phyloP scores from a whole-genome alignment of 148 eudicot genomes.

The Euryodendron excelsum region DNA sequence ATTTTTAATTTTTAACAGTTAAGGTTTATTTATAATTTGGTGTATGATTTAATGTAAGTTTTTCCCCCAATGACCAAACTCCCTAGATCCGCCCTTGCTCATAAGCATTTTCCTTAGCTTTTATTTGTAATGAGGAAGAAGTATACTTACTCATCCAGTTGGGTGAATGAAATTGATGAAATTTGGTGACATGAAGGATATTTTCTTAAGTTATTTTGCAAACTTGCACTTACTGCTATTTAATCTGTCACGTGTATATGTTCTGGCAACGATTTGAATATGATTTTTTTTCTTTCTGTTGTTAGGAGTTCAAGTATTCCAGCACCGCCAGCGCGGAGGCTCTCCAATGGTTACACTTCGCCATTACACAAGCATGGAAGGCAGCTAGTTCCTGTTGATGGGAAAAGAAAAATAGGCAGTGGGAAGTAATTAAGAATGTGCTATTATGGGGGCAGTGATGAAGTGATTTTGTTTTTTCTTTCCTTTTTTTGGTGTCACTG shows the following conservation, averaged over 20 bases:
- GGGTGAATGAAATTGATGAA: not conserved
- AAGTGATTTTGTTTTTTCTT: conserved; percentile 4
- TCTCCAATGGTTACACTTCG: conserved; percentile 41
- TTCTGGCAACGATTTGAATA: not conserved
- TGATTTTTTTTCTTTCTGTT: not conserved
- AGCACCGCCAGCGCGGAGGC: conserved; percentile 46
- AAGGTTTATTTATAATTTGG: no score
- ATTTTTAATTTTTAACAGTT: no score
- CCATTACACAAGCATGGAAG: conserved; percentile 41
- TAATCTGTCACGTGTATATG: not conserved
- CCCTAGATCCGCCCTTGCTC: no score
- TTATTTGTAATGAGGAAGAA: not conserved
- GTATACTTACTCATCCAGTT: not conserved
- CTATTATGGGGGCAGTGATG: not conserved
- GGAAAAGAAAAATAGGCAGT: conserved; percentile 47
- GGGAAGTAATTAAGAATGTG: conserved; percentile 44
- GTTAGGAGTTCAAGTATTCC: conserved; percentile 78
- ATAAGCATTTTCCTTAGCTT: no score
- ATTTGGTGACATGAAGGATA: not conserved
- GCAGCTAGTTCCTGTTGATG: conserved; percentile 25
- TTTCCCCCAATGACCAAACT: no score
- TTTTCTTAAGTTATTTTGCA: not conserved
- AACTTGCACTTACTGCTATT: not conserved
- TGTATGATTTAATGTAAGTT: no score
- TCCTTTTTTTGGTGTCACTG: not conserved